phyloP scores from a whole-genome alignment of 148 eudicot species.

The Heliosperma pusillum region DNA sequence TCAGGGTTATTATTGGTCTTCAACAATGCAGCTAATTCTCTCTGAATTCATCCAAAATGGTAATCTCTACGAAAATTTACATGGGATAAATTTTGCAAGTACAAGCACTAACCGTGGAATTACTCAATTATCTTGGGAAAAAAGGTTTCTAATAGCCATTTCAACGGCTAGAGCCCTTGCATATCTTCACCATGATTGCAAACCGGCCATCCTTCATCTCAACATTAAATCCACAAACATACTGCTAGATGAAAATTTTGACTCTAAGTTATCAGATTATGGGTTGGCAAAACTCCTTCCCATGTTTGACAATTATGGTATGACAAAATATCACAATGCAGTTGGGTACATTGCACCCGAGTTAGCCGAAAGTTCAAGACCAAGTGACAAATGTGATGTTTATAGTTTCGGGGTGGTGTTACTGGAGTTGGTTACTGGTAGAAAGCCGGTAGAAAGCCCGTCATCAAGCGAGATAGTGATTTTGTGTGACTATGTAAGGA shows the following conservation, averaged over 20 bases:
- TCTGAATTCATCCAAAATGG: conserved; percentile 72
- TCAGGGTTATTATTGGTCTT: conserved; percentile 95
- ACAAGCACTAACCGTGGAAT: conserved; percentile 68
- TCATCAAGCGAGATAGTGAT: conserved; percentile 59
- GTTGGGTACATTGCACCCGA: conserved; percentile 96
- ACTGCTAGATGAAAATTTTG: conserved; percentile 63
- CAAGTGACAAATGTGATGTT: conserved; percentile 83
- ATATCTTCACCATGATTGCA: conserved; percentile 93
- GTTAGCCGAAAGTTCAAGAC: conserved; percentile 60
- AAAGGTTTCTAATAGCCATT: conserved; percentile 72
- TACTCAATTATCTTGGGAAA: conserved; percentile 60
- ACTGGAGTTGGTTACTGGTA: conserved; percentile 85
- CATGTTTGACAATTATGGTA: conserved; percentile 55
- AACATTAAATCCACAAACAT: conserved; percentile 81
- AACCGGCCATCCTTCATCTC: conserved; percentile 73
- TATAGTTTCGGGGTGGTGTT: conserved; percentile 84
- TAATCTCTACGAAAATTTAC: conserved; percentile 70
- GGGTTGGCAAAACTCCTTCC: conserved; percentile 75
- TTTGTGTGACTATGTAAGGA: conserved; percentile 79
- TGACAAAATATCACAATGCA: conserved; percentile 63
- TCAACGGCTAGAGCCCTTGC: conserved; percentile 82
- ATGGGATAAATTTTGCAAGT: conserved; percentile 63
- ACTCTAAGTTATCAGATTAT: conserved; percentile 73
- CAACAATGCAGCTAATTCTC: conserved; percentile 67
- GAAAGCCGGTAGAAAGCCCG: conserved; percentile 89